Base-by-base conservation (phyloP, 2,329 filamentous ascomycete genomes). In the Xylaria sp. region DNA sequence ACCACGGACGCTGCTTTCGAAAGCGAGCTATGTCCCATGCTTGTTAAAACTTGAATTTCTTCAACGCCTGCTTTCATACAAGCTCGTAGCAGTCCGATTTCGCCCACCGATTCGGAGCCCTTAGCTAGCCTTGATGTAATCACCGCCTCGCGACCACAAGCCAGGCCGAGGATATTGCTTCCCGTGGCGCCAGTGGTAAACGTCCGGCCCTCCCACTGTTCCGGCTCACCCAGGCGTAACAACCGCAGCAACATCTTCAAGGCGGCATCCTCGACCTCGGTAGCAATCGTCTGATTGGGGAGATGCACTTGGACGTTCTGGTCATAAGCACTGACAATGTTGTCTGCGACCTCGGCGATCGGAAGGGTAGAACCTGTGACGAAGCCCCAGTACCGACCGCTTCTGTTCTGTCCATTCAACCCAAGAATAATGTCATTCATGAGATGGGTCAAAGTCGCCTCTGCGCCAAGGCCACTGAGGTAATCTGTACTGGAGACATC, bases 251-350 rank as follows among this genome's bases (percentile, higher is more conserved):
- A 81, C 83, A 97, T 88, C 20, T 84, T 81, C 68, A 97, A 81
- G 0, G 94, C 89, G 15, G 86, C 84, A 71, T 91, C 89, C 79
- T 98, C 94, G 10, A 98, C 86, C 28, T 90, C 87, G 0, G 94
- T 97, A 23, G 89, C 87, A 37, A 94, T 86, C 0, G 90, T 92
- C 79, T 97, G 92, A 23, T 84, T 83, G 0, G 93, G 91, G 1
- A 97, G 84, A 78, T 98, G 94, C 0, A 97, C 92, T 67, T 91
- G 87, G 4, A 94, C 90, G 79, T 94, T 97, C 78, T 97, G 93
- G 78, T 98, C 94, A 70, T 91, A 87, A 9, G 88, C 87, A 5
- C 90, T 90, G 70, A 95, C 94, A n/a, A 97, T 81, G 72, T 94
- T 92, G 79, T 98, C 95, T 1, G 94, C 94, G 63, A 93, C 88